Base-by-base conservation (phyloP, 345 rosid genomes). In the Populus euphratica region DNA sequence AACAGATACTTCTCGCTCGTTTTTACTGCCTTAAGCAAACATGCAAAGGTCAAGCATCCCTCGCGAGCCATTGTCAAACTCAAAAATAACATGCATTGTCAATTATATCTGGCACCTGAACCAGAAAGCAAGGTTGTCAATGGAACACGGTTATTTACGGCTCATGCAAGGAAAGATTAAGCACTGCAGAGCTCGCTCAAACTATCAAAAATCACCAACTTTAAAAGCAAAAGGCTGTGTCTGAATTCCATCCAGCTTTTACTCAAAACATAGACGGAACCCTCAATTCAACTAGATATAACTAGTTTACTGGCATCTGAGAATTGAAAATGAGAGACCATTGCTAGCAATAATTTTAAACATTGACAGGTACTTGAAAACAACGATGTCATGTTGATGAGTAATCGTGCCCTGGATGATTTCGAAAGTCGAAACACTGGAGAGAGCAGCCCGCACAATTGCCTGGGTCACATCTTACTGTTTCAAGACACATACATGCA, bases 21-120 rank as follows among this genome's bases (percentile, higher is more conserved):
- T 93, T 89, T 87, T 93, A 81, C 93, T 93, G 63, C 98, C 99
- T 89, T 93, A 97, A 52, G 98, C 99, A 83, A 92, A 96, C 99
- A 96, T 96, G 82, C 98, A 91, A 65, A 96, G 97, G 76, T 96
- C 99, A 0, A 96, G 94, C 93, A 92, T 89, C 75, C 97, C 94
- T 69, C 99, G 85, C 18, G 97, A 87, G 12, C 97, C 98, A 81
- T 92, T 96, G 73, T 93, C 92, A 65, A 96, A 96, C 76, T 96
- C 99, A 9, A 92, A 86, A 21, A 93, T 87, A 44, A 93, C 97
- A 96, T 1, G 99, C 93, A 67, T 93, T 89, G 86, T 96, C 98
- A 72, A 93, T 93, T 63, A 93, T 91, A 81, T 96, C 98, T 36
- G 97, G 96, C 70, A 90, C 93, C 98, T 95, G 79, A 56, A 50